Evolutionary conservation across 768 basidiomycete genomes (phyloP), one percentile per base, ranked within the genome.

Genomic region (Russula sp.): DNA sequence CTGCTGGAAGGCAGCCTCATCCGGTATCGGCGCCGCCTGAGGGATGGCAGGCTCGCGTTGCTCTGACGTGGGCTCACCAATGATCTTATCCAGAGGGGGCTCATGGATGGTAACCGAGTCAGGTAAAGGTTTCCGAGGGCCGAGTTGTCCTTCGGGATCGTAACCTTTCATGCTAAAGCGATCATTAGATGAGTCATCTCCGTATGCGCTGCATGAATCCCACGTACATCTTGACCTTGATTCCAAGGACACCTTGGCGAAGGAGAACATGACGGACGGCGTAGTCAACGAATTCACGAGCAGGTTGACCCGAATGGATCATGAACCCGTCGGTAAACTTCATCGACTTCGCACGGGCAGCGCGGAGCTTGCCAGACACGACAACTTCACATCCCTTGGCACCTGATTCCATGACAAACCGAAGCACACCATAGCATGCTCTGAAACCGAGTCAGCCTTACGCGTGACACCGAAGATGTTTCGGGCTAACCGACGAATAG

Each of bases 241-340:
- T 98, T 74, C 97, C 97, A 67, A 99, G 85, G 57, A 99, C 97
- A 86, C 97, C 97, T 77, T 99, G 97, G 72, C 92, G 89, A 69
- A 99, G 86, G 72, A 98, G 85, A 72, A 98, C 97, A 82, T 99
- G 97, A 71, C 97, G 87, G 72, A 98, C 95, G 65, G 97, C 97
- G 71, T 92, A 84, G 81, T 98, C 96, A 67, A 99, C 94, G 72
- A 95, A 99, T 76, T 99, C 97, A 60, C 87, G 82, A 55, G 87
- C 89, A 70, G 97, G 97, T 80, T 99, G 97, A 86, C 95, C 95
- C 68, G 96, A 97, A 83, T 94, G 92, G 73, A 94, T 92, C 92
- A 94, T 94, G 89, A 98, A 98, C 61, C 97, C 97, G 73, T 99
- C 97, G 75, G 95, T 98, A 82, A 99, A 98, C 80, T 99, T 99